Evolutionary conservation across 2,329 filamentous ascomycete genomes (phyloP).

Genomic region (Cercospora sp.): DNA sequence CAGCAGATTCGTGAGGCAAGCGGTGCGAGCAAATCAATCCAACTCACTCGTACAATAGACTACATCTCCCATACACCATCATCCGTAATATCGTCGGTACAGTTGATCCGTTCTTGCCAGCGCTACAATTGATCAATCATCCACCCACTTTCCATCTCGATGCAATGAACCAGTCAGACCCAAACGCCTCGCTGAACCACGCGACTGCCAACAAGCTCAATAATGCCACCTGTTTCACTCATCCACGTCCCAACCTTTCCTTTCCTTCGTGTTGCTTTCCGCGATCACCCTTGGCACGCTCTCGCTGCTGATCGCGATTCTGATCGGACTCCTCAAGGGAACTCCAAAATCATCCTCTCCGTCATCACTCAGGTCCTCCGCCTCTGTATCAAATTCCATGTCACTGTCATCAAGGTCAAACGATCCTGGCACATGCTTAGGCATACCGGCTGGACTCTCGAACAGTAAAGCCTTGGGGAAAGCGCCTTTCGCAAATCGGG

Average conservation of each 20-base stretch:
- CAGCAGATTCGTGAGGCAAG: too few species aligned
- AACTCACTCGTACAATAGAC: background rate
- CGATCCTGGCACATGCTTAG: conserved; percentile 63
- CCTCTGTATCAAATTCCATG: conserved; percentile 45
- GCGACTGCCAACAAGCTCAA: background rate
- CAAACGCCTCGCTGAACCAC: background rate
- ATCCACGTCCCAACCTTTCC: background rate
- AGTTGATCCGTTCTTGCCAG: background rate
- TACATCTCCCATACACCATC: background rate
- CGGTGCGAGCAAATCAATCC: background rate
- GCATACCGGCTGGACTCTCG: conserved; percentile 32
- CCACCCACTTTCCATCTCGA: background rate
- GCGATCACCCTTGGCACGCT: conserved; percentile 14
- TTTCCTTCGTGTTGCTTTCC: background rate
- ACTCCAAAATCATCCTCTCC: conserved; percentile 59
- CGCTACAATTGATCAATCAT: background rate
- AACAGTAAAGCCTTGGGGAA: conserved; percentile 33
- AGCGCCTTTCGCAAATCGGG: conserved; percentile 62
- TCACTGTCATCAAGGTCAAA: conserved; percentile 55
- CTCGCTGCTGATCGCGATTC: conserved; percentile 26
- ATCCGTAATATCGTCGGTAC: conserved; percentile 2
- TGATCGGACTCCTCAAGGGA: conserved; percentile 41
- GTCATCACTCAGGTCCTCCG: conserved; percentile 38
- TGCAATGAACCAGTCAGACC: background rate
- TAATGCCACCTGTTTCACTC: background rate